A percentile compares a stretch with the other conserved stretches of the same genome.
Evolutionary conservation across 306 rosid genomes (phyloP).

Genomic region (Luffa aegyptiaca): DNA sequence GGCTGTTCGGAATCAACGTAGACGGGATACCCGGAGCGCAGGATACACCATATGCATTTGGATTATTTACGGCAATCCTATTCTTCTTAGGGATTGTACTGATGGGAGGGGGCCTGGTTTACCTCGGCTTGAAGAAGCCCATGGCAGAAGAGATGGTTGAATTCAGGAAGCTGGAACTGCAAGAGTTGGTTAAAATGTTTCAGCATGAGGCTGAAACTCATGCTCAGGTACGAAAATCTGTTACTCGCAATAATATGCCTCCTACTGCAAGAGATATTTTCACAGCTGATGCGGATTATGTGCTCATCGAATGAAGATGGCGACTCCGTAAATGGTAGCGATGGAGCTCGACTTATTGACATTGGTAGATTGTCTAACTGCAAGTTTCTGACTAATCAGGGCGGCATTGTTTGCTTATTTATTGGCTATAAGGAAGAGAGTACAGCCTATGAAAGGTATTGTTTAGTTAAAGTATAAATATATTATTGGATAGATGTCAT

Average conservation of each 20-base stretch:
- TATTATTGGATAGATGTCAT: neutral
- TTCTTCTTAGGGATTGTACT: conserved; percentile 40
- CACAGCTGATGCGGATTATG: conserved; percentile 19
- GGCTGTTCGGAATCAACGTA: conserved; percentile 87
- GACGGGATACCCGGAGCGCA: conserved; percentile 79
- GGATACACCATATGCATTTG: conserved; percentile 72
- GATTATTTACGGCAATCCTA: conserved; percentile 54
- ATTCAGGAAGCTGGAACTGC: conserved; percentile 71
- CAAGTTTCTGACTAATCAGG: neutral
- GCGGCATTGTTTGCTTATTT: neutral
- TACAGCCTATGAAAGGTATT: neutral
- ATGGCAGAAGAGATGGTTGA: conserved; percentile 43
- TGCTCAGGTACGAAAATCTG: conserved; percentile 52
- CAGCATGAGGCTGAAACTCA: conserved; percentile 93
- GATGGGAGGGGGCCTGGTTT: conserved; percentile 48
- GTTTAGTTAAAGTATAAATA: neutral
- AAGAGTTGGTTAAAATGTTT: conserved; percentile 65
- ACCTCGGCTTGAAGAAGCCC: conserved; percentile 70
- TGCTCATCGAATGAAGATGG: conserved; percentile 22
- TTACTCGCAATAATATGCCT: conserved; percentile 46
- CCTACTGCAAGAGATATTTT: conserved; percentile 70
- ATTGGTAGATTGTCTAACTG: neutral
- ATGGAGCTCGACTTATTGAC: neutral
- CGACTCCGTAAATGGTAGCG: neutral
- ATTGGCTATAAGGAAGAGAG: neutral